Evolutionary conservation across 2,329 filamentous ascomycete genomes (phyloP).

Genomic region (Phyllosticta citribraziliensis): DNA sequence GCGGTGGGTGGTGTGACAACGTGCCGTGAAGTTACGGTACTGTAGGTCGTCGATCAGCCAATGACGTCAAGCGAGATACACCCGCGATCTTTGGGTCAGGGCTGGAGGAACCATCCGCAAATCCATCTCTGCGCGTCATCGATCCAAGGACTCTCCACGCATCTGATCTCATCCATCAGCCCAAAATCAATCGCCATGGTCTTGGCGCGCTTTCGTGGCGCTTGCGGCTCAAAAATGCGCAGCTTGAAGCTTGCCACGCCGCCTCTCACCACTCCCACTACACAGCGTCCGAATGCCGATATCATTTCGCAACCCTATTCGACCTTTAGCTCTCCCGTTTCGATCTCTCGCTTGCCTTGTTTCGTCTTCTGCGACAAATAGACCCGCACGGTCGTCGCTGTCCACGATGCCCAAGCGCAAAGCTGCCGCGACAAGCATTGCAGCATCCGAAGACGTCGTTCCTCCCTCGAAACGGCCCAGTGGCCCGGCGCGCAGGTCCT

Average conservation of each 20-base stretch:
- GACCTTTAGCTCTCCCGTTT: not conserved
- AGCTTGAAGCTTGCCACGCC: not conserved
- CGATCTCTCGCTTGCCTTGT: not conserved
- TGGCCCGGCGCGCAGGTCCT: not conserved
- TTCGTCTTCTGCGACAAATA: not conserved
- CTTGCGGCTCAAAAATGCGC: not conserved
- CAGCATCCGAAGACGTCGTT: not conserved
- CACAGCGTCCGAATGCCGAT: not conserved
- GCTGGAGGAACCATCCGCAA: not conserved
- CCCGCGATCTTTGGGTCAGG: not conserved
- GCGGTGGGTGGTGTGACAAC: no score
- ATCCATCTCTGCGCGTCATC: not conserved
- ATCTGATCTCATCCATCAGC: not conserved
- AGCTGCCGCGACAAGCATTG: not conserved
- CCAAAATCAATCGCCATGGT: not conserved
- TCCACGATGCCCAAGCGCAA: constrained; percentile 7
- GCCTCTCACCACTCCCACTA: not conserved
- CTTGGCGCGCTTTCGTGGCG: not conserved
- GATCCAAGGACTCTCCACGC: not conserved
- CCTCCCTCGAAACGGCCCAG: not conserved
- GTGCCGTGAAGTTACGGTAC: no score
- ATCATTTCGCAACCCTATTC: not conserved
- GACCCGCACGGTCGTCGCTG: not conserved
- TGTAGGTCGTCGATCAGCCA: not conserved
- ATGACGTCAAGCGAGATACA: not conserved